A percentile compares a stretch with the other conserved stretches of the same genome.
phyloP scores from a whole-genome alignment of 192 early-diverging fungal species.

The Entophlyctis helioformis region DNA sequence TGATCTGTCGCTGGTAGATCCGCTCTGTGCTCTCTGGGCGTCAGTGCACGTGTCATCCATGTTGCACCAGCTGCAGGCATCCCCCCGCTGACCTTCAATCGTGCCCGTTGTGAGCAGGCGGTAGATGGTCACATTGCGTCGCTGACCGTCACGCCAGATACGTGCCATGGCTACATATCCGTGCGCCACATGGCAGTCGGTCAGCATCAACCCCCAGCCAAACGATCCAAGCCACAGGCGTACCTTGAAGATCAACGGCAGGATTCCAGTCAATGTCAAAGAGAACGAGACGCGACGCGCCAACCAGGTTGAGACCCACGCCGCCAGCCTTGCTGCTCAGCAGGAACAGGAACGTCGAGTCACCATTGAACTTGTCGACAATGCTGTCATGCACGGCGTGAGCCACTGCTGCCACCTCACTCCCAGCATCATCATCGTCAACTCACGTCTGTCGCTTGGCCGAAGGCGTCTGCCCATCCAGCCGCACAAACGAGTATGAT shows the following conservation, averaged over 20 bases:
- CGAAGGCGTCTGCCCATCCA: conserved; percentile 40
- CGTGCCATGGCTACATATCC: conserved; percentile 42
- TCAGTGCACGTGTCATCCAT: too few relatives aligned
- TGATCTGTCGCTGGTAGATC: conserved; percentile 54
- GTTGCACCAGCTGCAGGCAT: background rate
- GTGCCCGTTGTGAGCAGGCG: conserved; percentile 31
- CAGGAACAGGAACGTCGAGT: conserved; percentile 28
- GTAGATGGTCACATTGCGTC: conserved; percentile 27
- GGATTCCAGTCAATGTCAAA: conserved; percentile 30
- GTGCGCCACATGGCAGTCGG: too few relatives aligned
- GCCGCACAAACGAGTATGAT: conserved; percentile 25
- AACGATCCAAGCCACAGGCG: too few relatives aligned
- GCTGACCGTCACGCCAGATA: conserved; percentile 46
- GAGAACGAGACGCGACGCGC: conserved; percentile 40
- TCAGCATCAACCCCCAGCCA: too few relatives aligned
- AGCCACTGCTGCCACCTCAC: background rate
- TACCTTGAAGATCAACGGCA: too few relatives aligned
- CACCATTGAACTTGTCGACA: conserved; percentile 31
- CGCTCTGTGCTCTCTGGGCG: conserved; percentile 16
- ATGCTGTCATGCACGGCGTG: conserved; percentile 11
- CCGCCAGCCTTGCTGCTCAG: conserved; percentile 49
- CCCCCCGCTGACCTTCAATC: conserved; percentile 19
- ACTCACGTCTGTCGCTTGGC: conserved; percentile 15
- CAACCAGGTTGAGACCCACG: conserved; percentile 47
- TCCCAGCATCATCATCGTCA: background rate